Conservation (phyloP, 164 flowering plant species). For the Magnolia sinica region DNA sequence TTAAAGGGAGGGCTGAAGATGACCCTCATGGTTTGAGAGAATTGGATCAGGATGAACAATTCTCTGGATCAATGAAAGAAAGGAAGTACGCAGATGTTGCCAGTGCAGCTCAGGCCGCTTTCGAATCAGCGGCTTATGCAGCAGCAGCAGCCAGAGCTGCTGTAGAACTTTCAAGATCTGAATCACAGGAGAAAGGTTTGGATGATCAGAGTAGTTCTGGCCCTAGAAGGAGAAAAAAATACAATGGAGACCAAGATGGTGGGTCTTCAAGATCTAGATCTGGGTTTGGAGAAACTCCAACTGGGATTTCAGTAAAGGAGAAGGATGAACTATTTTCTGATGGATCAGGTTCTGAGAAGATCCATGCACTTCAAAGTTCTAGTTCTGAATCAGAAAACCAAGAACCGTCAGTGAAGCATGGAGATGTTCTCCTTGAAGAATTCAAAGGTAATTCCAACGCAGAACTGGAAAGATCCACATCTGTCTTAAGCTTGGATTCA, state of each 20-base stretch:
- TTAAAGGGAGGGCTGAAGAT: neutral
- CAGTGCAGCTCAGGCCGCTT: constrained; percentile 85
- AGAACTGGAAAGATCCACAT: neutral
- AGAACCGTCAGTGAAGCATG: neutral
- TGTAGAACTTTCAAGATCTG: constrained; percentile 53
- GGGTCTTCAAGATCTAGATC: neutral
- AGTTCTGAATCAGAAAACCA: neutral
- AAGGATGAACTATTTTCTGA: neutral
- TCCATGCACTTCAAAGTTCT: neutral
- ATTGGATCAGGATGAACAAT: neutral
- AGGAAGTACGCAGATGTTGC: constrained; percentile 55
- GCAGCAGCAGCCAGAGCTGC: constrained; percentile 84
- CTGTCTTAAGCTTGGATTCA: neutral
- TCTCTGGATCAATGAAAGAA: constrained; percentile 5
- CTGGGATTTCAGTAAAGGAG: neutral
- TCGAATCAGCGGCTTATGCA: constrained; percentile 77
- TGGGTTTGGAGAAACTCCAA: neutral
- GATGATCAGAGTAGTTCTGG: neutral
- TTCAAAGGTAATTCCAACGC: neutral
- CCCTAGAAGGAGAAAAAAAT: neutral
- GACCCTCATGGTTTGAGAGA: neutral
- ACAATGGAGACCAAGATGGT: neutral
- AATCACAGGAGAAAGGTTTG: neutral
- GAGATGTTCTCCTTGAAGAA: neutral
- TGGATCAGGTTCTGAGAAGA: neutral